Percentiles rank a stretch among this genome's conserved stretches.
Conservation (phyloP, 306 rosid species). For the Trifolium dubium region DNA sequence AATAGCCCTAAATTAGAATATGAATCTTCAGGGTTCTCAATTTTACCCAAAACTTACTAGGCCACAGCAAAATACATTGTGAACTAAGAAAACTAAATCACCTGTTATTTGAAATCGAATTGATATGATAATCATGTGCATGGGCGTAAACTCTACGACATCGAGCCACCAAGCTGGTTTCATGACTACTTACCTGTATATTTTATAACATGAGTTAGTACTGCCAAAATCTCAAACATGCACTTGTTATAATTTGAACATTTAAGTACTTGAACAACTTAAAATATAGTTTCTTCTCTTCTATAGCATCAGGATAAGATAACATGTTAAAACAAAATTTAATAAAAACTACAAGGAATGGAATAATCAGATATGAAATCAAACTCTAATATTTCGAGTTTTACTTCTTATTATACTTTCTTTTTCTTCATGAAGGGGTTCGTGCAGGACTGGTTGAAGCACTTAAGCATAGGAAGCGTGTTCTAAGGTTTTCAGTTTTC, state of each 20-base stretch:
- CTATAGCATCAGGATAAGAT: slow-evolving; percentile 14
- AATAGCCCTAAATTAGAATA: slow-evolving; percentile 21
- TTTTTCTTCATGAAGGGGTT: not conserved
- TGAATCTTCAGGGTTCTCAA: slow-evolving; percentile 19
- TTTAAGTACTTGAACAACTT: slow-evolving; percentile 20
- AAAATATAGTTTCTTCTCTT: slow-evolving; percentile 17
- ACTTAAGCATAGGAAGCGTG: not conserved
- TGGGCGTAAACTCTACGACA: slow-evolving; percentile 99
- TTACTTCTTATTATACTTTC: not conserved
- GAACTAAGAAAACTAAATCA: slow-evolving; percentile 44
- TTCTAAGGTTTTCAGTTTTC: not conserved
- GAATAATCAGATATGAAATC: slow-evolving; percentile 17
- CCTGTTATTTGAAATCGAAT: slow-evolving; percentile 99
- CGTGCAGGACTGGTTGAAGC: not conserved
- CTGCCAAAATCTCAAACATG: slow-evolving; percentile 34
- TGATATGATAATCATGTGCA: slow-evolving; percentile 99
- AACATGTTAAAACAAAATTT: not conserved
- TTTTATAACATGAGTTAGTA: slow-evolving; percentile 44
- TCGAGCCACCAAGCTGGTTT: slow-evolving; percentile 87
- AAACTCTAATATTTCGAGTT: not conserved
- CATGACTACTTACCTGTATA: slow-evolving; percentile 87
- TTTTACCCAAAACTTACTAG: slow-evolving; percentile 23
- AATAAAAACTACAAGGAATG: slow-evolving; percentile 10
- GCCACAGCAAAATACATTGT: slow-evolving; percentile 20
- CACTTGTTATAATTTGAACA: slow-evolving; percentile 26